These are phyloP conservation scores for Isabelozyma heimii DNA, from an alignment of 805 yeast genomes.

Conservation along the genomic window DNA sequence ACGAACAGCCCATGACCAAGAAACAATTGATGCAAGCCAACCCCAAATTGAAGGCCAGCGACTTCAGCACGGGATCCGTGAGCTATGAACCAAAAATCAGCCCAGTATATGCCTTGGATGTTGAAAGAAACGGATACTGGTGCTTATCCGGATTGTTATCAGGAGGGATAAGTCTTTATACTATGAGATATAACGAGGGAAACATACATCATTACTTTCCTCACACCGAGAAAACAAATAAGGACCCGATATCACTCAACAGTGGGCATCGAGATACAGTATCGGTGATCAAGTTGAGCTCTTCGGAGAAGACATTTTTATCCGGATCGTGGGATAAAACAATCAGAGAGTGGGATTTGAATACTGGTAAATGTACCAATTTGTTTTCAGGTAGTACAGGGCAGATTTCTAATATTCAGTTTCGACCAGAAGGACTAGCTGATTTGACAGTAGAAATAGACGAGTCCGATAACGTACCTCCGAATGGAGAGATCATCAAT, in stretches of 20 bases:
- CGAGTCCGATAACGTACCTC: conserved; percentile 7
- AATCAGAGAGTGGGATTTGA: conserved; percentile 80
- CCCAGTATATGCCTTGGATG: conserved; percentile 87
- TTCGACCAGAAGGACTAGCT: conserved; percentile 57
- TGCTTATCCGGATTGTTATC: conserved; percentile 73
- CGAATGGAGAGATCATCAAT: conserved; percentile 8
- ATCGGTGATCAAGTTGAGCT: conserved; percentile 64
- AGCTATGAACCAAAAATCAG: conserved; percentile 61
- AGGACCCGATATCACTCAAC: conserved; percentile 4
- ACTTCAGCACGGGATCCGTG: conserved; percentile 35
- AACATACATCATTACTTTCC: conserved; percentile 68
- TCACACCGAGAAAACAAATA: conserved; percentile 29
- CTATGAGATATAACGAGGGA: conserved; percentile 83
- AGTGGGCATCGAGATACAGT: conserved; percentile 71
- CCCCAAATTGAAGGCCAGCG: conserved; percentile 35
- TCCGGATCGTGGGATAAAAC: conserved; percentile 92
- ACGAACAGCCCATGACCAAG: conserved; percentile 76
- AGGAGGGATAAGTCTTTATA: conserved; percentile 86
- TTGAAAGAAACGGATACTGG: conserved; percentile 81
- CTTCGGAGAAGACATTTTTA: conserved; percentile 58
- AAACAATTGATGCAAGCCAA: conserved; percentile 31
- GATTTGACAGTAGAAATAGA: conserved; percentile 36
- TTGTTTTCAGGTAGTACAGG: conserved; percentile 62
- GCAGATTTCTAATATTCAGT: conserved; percentile 74
- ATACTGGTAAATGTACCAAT: conserved; percentile 57